A percentile compares a stretch with the other conserved stretches of the same genome.
phyloP scores from a whole-genome alignment of 768 basidiomycete genomes.

The Pleurotus ostreatus region DNA sequence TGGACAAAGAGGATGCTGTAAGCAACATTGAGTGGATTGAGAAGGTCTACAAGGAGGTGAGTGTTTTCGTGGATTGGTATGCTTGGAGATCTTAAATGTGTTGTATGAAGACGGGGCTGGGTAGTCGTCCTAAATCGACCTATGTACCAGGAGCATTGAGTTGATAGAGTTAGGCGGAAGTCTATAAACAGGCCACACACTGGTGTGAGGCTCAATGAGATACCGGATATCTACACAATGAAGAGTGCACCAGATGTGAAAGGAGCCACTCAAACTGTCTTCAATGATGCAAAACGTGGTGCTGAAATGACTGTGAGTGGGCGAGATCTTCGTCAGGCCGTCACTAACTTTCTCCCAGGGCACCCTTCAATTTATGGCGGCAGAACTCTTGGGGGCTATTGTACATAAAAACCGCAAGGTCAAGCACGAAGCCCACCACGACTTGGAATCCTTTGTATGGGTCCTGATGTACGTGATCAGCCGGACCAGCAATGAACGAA shows the following conservation, averaged over 20 bases:
- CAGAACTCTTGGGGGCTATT: constrained; percentile 7
- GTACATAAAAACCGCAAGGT: neutral
- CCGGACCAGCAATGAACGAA: neutral
- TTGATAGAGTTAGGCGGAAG: no score
- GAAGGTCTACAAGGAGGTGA: neutral
- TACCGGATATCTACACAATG: neutral
- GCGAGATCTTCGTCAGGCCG: neutral
- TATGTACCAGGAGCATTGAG: constrained; percentile 10
- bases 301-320: constrained; percentile 10
- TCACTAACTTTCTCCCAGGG: constrained; percentile 10
- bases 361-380: constrained; percentile 21
- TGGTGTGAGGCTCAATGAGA: constrained; percentile 6
- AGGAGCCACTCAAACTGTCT: constrained; percentile 3
- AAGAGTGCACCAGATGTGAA: neutral
- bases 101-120: constrained; percentile 17
- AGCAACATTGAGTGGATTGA: constrained; percentile 49
- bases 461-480: constrained; percentile 3
- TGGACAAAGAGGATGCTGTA: constrained; percentile 45
- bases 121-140: constrained; percentile 22
- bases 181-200: no score
- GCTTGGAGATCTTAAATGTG: neutral
- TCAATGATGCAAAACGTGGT: constrained; percentile 9
- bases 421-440: constrained; percentile 3
- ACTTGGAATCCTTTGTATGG: constrained; percentile 10
- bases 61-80: neutral